phyloP scores from a whole-genome alignment of 305 asterid genomes.

The Fraxinus dipetala region DNA sequence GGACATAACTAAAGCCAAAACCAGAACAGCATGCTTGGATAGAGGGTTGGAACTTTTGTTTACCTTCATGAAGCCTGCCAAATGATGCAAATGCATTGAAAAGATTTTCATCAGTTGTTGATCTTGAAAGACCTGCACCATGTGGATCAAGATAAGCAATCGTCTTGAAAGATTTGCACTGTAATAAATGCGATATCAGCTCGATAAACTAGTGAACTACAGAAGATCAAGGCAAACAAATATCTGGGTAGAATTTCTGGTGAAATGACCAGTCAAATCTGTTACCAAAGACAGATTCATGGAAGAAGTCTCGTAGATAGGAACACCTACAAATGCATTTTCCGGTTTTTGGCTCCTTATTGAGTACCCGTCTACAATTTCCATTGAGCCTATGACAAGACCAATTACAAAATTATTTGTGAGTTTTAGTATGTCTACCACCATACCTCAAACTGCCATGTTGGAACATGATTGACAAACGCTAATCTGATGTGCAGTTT shows the following conservation, averaged over 20 bases:
- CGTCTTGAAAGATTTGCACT: neutral
- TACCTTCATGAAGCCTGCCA: constrained; percentile 72
- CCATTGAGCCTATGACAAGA: neutral
- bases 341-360: neutral
- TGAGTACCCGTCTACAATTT: neutral
- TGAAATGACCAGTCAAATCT: neutral
- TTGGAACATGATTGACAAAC: neutral
- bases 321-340: neutral
- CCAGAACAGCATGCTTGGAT: neutral
- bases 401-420: neutral
- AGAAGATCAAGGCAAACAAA: neutral
- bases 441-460: neutral
- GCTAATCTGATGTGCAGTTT: neutral
- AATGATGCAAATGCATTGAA: constrained; percentile 66
- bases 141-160: constrained; percentile 4
- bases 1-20: neutral
- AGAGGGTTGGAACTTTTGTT: neutral
- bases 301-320: neutral
- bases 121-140: constrained; percentile 78
- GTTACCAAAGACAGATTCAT: neutral
- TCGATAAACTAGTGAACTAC: neutral
- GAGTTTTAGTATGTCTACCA: neutral
- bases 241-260: neutral
- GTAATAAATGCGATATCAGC: neutral
- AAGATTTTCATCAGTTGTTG: constrained; percentile 69